Conservation (phyloP, 768 basidiomycete species). For the Dacryopinax spathularia region DNA sequence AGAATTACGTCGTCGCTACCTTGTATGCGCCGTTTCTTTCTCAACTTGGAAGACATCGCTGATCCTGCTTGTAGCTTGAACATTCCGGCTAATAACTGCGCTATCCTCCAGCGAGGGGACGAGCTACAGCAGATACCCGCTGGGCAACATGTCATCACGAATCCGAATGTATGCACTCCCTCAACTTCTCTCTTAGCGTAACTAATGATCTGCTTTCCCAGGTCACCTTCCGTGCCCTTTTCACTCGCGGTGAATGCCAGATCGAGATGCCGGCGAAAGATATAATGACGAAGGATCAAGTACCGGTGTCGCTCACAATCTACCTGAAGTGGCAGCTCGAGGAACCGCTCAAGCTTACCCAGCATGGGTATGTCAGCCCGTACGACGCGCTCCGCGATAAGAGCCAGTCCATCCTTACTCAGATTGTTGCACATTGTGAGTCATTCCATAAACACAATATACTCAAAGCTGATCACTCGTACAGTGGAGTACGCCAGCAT, state of each 20-base stretch:
- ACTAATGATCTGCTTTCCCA: not conserved
- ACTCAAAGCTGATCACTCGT: not conserved
- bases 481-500: constrained; percentile 42
- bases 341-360: constrained; percentile 50
- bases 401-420: constrained; percentile 74
- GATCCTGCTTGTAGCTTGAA: constrained; percentile 40
- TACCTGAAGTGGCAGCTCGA: constrained; percentile 65
- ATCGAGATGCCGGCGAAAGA: constrained; percentile 37
- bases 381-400: constrained; percentile 68
- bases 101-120: constrained; percentile 67
- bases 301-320: constrained; percentile 68
- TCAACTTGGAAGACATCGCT: not conserved
- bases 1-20: constrained; percentile 63
- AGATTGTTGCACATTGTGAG: constrained; percentile 59
- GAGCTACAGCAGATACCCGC: constrained; percentile 65
- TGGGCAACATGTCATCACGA: constrained; percentile 73
- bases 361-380: constrained; percentile 72
- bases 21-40: constrained; percentile 37
- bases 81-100: constrained; percentile 77
- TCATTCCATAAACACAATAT: not conserved
- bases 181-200: not conserved
- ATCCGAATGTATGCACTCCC: constrained; percentile 39
- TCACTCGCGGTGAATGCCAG: constrained; percentile 71
- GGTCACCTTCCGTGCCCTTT: constrained; percentile 60
- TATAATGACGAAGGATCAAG: constrained; percentile 67